These are phyloP conservation scores for Macrocystidia cucumis DNA, from an alignment of 1,284 basidiomycete genomes.

Conservation along the genomic window DNA sequence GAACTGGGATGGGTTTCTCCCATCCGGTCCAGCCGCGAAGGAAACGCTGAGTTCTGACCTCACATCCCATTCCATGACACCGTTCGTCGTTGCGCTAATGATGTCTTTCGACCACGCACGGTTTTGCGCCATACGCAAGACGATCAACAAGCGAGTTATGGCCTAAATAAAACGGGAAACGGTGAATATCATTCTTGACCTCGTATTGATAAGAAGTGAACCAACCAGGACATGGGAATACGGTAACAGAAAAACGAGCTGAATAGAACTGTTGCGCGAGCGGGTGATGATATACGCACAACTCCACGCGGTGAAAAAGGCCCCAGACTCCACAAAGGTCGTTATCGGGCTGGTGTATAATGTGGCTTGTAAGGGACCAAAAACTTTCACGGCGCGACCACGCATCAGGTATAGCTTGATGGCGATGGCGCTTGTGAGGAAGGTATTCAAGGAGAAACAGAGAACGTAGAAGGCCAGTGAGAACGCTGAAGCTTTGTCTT, in stretches of 20 bases:
- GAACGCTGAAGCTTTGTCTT: slow-evolving; percentile 11
- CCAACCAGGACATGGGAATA: slow-evolving; percentile 22
- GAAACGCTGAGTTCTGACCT: slow-evolving; percentile 24
- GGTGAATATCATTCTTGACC: not conserved
- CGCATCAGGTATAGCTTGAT: slow-evolving; percentile 21
- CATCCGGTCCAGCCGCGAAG: too few relatives aligned
- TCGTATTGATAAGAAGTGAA: not conserved
- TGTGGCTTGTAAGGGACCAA: slow-evolving; percentile 23
- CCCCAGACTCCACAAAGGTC: slow-evolving; percentile 27
- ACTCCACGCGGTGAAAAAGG: slow-evolving; percentile 25
- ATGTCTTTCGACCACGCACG: slow-evolving; percentile 27
- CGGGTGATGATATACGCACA: slow-evolving; percentile 18
- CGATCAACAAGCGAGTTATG: slow-evolving; percentile 25
- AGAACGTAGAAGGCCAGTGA: slow-evolving; percentile 19
- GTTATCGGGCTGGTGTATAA: slow-evolving; percentile 24
- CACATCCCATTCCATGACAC: slow-evolving; percentile 25
- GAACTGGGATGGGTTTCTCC: slow-evolving; percentile 11
- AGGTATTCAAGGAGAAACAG: slow-evolving; percentile 20
- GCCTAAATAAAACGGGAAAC: too few relatives aligned
- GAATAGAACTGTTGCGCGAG: slow-evolving; percentile 13
- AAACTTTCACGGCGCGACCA: slow-evolving; percentile 19
- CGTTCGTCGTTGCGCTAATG: slow-evolving; percentile 17
- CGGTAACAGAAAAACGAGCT: slow-evolving; percentile 21
- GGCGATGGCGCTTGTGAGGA: slow-evolving; percentile 18
- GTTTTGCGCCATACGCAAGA: slow-evolving; percentile 26